These are phyloP conservation scores for Rhodotorula diobovata DNA, from an alignment of 768 basidiomycete species.

Conservation along the genomic window DNA sequence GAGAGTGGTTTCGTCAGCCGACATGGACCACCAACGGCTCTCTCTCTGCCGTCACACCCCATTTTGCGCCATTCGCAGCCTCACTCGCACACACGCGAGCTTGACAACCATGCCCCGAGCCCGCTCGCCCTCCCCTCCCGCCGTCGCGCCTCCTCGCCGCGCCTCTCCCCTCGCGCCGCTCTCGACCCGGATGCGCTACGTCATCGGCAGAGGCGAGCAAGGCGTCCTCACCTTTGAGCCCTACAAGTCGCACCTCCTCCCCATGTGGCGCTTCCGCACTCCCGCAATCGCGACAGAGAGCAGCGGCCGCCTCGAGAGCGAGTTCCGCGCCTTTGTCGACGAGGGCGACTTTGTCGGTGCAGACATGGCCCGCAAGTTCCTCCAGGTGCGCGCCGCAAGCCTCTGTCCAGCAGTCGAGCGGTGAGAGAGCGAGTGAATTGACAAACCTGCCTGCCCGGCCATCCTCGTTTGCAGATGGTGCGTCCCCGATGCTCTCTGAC, in stretches of 20 bases:
- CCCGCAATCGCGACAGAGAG: constrained; percentile 5
- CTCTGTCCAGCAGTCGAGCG: too few species aligned
- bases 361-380: constrained; percentile 33
- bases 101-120: too few species aligned
- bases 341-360: constrained; percentile 24
- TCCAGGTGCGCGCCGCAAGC: constrained; percentile 16
- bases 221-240: constrained; percentile 32
- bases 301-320: neutral
- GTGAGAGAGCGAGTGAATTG: too few species aligned
- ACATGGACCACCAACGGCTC: too few species aligned
- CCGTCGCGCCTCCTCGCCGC: too few species aligned
- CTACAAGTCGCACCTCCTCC: constrained; percentile 24
- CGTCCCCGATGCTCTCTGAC: neutral
- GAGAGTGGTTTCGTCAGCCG: neutral
- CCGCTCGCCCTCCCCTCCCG: neutral
- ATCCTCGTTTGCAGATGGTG: constrained; percentile 8
- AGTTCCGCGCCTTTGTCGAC: constrained; percentile 11
- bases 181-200: constrained; percentile 3
- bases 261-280: constrained; percentile 25
- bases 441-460: too few species aligned
- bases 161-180: neutral
- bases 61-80: neutral
- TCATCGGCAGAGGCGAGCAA: constrained; percentile 23
- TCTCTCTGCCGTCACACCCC: too few species aligned
- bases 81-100: neutral